These are phyloP conservation scores for Niveomyces coronatus DNA, from an alignment of 2,329 filamentous ascomycete species.

Conservation along the genomic window DNA sequence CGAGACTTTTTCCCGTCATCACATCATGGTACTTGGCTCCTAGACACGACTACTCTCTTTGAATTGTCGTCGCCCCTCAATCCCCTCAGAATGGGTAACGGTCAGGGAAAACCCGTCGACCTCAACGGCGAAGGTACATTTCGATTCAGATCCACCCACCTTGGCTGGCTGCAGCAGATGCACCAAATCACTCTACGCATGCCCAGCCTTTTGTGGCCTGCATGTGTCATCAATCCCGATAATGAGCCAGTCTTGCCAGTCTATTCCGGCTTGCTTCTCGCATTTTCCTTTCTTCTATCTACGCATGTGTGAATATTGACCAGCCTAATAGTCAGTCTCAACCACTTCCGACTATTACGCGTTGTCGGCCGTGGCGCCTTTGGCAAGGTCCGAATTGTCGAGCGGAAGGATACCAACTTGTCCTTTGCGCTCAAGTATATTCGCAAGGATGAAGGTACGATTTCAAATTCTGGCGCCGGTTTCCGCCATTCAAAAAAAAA, in stretches of 20 bases:
- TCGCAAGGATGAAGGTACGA: slow-evolving; percentile 88
- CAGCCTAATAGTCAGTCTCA: slow-evolving; percentile 66
- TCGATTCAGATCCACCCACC: neutral
- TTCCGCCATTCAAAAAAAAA: too few species aligned
- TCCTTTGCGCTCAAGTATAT: slow-evolving; percentile 98
- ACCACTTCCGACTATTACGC: slow-evolving; percentile 89
- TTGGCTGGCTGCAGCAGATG: slow-evolving; percentile 1
- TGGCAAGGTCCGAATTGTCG: slow-evolving; percentile 96
- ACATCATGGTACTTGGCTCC: slow-evolving; percentile 7
- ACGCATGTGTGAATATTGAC: slow-evolving; percentile 7
- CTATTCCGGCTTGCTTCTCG: neutral
- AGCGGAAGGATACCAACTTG: slow-evolving; percentile 87
- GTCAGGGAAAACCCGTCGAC: slow-evolving; percentile 85
- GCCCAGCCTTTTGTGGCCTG: neutral
- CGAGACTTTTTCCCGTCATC: neutral
- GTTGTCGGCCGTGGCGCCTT: slow-evolving; percentile 97
- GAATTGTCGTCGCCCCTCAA: neutral
- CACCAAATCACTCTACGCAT: neutral
- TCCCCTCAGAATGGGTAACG: slow-evolving; percentile 67
- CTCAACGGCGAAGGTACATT: slow-evolving; percentile 79
- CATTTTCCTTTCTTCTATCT: slow-evolving; percentile 2
- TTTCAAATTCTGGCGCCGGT: too few species aligned
- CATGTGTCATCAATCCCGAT: too few species aligned
- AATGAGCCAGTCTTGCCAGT: neutral
- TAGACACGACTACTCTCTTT: neutral